Conservation (phyloP, 1,284 basidiomycete species). For the Marasmius tenuissimus region DNA sequence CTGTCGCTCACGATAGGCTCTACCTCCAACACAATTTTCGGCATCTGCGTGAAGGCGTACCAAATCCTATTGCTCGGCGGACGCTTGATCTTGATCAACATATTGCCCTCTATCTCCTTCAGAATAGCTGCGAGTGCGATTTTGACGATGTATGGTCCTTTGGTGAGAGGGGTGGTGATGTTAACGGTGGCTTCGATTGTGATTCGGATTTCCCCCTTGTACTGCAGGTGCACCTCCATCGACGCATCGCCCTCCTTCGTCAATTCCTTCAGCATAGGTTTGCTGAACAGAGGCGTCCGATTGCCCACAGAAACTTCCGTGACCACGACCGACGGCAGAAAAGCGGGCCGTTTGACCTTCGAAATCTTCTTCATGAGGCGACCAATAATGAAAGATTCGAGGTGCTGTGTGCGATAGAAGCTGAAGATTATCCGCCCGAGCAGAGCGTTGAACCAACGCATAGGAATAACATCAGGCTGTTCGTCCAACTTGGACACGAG, state of each 20-base stretch:
- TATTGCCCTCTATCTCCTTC: constrained; percentile 87
- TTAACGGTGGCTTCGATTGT: constrained; percentile 89
- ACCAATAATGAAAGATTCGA: constrained; percentile 85
- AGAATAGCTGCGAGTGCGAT: constrained; percentile 87
- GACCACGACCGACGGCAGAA: constrained; percentile 85
- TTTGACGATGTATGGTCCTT: constrained; percentile 89
- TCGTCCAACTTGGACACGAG: constrained; percentile 87
- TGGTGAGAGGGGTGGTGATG: constrained; percentile 77
- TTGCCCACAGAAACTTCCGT: constrained; percentile 89
- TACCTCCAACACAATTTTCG: constrained; percentile 86
- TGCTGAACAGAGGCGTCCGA: constrained; percentile 80
- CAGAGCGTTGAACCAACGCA: constrained; percentile 96
- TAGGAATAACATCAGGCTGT: constrained; percentile 92
- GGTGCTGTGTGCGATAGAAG: constrained; percentile 79
- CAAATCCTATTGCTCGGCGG: constrained; percentile 95
- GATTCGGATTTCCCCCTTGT: constrained; percentile 87
- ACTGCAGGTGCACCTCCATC: constrained; percentile 81
- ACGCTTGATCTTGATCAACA: constrained; percentile 89
- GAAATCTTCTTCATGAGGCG: constrained; percentile 92
- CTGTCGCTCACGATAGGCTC: constrained; percentile 93
- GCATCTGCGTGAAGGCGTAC: constrained; percentile 96
- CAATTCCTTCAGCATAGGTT: constrained; percentile 96
- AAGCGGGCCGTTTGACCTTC: constrained; percentile 85
- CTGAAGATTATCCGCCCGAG: constrained; percentile 92
- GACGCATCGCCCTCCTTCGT: constrained; percentile 90